These are phyloP conservation scores for Immersiella caudata DNA, from an alignment of 495 filamentous ascomycete species.

Conservation along the genomic window DNA sequence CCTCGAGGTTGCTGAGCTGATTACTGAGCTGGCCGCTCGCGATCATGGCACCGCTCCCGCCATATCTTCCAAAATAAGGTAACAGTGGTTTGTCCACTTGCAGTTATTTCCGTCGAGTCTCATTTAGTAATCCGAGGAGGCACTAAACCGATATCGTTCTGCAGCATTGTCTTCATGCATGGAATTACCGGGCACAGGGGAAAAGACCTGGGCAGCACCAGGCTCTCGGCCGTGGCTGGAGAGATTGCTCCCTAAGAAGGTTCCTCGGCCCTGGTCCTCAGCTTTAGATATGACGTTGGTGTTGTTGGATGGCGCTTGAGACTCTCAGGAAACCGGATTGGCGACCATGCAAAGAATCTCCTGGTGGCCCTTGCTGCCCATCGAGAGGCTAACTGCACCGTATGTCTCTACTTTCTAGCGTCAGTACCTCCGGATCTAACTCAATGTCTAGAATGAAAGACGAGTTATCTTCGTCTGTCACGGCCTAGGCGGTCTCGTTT, in stretches of 20 bases:
- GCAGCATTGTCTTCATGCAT: conserved; percentile 11
- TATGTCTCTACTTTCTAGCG: not conserved
- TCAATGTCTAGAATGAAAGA: not conserved
- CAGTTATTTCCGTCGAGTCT: not conserved
- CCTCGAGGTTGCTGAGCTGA: not conserved
- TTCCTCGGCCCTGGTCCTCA: conserved; percentile 7
- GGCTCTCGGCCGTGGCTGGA: conserved; percentile 8
- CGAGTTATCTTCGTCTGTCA: conserved; percentile 7
- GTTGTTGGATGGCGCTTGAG: not conserved
- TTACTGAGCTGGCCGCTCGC: not conserved
- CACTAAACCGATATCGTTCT: not conserved
- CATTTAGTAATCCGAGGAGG: no score
- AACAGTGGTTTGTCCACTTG: not conserved
- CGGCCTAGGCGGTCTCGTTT: conserved; percentile 2
- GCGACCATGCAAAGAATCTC: conserved; percentile 11
- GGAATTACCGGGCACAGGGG: conserved; percentile 1
- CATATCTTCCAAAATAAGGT: not conserved
- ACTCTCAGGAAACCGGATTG: conserved; percentile 6
- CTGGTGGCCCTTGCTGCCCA: not conserved
- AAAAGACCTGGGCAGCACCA: conserved; percentile 1
- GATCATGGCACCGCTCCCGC: conserved; percentile 5
- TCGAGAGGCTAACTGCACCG: not conserved
- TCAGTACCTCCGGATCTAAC: not conserved
- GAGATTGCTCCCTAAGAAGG: not conserved
- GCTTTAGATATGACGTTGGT: conserved; percentile 1